Conservation (phyloP, 139 green algal species). For the Volvox reticuliferus region DNA sequence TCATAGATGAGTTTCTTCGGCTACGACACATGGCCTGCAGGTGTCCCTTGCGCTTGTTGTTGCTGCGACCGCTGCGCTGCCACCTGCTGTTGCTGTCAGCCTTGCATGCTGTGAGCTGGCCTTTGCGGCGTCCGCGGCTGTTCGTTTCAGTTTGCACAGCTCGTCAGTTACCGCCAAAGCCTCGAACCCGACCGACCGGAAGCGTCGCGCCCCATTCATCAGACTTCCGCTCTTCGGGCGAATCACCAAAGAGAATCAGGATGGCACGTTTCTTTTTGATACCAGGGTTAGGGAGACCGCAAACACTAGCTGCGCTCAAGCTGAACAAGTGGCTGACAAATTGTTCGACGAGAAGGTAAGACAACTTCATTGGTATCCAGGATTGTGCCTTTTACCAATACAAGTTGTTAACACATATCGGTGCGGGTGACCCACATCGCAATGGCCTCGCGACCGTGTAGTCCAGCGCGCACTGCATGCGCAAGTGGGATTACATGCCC, state of each 20-base stretch:
- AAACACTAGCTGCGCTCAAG: neutral
- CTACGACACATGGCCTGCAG: conserved; percentile 20
- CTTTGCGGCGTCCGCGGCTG: conserved; percentile 7
- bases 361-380: neutral
- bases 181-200: neutral
- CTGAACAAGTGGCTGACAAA: neutral
- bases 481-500: too few relatives aligned
- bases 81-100: neutral
- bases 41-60: conserved; percentile 48
- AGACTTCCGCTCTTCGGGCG: neutral
- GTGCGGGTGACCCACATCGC: too few relatives aligned
- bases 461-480: too few relatives aligned
- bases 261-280: neutral
- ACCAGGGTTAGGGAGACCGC: neutral
- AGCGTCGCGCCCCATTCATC: neutral
- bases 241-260: neutral
- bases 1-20: neutral
- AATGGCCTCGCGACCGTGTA: too few relatives aligned
- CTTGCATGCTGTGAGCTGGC: conserved; percentile 36
- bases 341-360: conserved; percentile 20
- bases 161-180: neutral
- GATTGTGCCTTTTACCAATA: too few relatives aligned
- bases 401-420: too few relatives aligned
- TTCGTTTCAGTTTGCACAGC: conserved; percentile 30
- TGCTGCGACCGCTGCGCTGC: conserved; percentile 11